These are phyloP conservation scores for Balansia obtecta DNA, from an alignment of 2,329 filamentous ascomycete species.

Conservation along the genomic window DNA sequence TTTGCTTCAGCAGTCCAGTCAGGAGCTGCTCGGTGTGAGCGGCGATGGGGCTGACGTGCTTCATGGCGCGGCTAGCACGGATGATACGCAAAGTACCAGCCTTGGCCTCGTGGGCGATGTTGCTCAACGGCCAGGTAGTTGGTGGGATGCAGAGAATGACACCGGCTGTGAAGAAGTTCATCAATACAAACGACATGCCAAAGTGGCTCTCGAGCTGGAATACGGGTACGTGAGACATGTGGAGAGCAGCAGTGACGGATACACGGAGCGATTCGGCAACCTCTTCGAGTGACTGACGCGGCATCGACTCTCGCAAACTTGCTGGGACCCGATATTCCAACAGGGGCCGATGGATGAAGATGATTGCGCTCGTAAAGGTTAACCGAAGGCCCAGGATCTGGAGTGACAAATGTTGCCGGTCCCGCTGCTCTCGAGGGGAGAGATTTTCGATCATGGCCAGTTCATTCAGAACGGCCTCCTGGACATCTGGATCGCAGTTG, in stretches of 20 bases:
- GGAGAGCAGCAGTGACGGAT: conserved; percentile 16
- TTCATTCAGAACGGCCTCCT: neutral
- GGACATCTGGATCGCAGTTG: conserved; percentile 2
- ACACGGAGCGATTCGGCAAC: conserved; percentile 13
- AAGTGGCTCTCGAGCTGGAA: conserved; percentile 15
- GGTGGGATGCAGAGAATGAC: conserved; percentile 18
- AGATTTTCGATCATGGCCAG: neutral
- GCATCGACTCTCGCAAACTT: conserved; percentile 2
- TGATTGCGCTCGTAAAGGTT: conserved; percentile 2
- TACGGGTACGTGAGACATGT: conserved; percentile 16
- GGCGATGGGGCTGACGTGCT: neutral
- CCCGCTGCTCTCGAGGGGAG: neutral
- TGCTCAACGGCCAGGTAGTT: conserved; percentile 15
- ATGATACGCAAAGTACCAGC: conserved; percentile 18
- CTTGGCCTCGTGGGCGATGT: conserved; percentile 17
- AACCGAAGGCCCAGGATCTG: neutral
- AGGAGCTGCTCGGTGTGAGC: conserved; percentile 3
- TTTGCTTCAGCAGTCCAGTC: conserved; percentile 1
- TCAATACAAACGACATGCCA: conserved; percentile 9
- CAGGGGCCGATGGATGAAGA: conserved; percentile 4
- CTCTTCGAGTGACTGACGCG: conserved; percentile 10
- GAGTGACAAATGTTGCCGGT: conserved; percentile 1
- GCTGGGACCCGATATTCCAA: conserved; percentile 3
- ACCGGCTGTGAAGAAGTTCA: conserved; percentile 12
- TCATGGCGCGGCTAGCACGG: conserved; percentile 11